Conservation (phyloP, 2,329 filamentous ascomycete species). For the Fusarium globosum region DNA sequence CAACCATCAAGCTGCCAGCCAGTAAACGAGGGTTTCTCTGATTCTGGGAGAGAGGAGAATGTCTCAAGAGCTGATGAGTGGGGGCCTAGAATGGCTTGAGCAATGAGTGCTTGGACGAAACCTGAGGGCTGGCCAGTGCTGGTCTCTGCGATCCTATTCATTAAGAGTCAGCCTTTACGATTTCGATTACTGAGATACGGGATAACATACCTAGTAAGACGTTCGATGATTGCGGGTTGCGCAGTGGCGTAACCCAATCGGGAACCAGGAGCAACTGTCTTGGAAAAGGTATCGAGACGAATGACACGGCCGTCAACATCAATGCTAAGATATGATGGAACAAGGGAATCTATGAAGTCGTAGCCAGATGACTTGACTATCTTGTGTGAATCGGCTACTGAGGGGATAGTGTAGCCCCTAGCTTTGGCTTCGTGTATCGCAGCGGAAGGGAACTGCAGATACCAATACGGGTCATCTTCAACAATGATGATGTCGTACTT, state of each 20-base stretch:
- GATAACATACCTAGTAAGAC: constrained; percentile 59
- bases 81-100: constrained; percentile 79
- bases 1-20: constrained; percentile 87
- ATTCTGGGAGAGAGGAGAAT: constrained; percentile 57
- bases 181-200: background rate
- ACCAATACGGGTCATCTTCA: constrained; percentile 97
- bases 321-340: constrained; percentile 83
- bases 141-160: constrained; percentile 75
- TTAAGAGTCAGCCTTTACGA: constrained; percentile 7
- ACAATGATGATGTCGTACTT: constrained; percentile 90
- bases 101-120: constrained; percentile 87
- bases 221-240: constrained; percentile 81
- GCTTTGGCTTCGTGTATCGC: constrained; percentile 62
- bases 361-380: constrained; percentile 68
- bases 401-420: constrained; percentile 51
- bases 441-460: constrained; percentile 86
- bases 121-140: constrained; percentile 87
- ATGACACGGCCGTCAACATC: constrained; percentile 90
- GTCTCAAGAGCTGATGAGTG: constrained; percentile 59
- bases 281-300: constrained; percentile 92
- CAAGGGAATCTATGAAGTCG: constrained; percentile 83
- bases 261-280: constrained; percentile 90
- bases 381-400: constrained; percentile 45
- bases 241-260: constrained; percentile 91
- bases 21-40: constrained; percentile 59